Evolutionary conservation across 495 filamentous ascomycete species (phyloP), one percentile per base, ranked within the genome.

Genomic region (Elasticomyces elasticus): DNA sequence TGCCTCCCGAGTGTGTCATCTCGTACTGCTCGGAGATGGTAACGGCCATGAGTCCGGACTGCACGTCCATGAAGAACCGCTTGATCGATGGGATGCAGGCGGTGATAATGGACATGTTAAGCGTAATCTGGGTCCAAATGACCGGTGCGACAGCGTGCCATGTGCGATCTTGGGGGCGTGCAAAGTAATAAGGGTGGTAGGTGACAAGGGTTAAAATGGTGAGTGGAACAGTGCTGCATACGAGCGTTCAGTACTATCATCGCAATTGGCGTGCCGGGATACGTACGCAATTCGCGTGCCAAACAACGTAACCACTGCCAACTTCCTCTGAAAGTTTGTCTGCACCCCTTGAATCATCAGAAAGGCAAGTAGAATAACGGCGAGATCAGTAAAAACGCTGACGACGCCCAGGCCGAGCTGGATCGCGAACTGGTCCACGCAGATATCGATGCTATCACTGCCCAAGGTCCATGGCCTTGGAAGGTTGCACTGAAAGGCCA

Each of bases 1-100:
- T n/a, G n/a, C n/a, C n/a, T n/a, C n/a, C n/a, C n/a, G n/a, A n/a
- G n/a, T n/a, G n/a, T n/a, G n/a, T n/a, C n/a, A n/a, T 7, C 30
- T 33, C 30, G 30, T 33, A 33, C 7, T 7, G 7, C 15, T 33
- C 30, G 7, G 30, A 7, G 30, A 33, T 33, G 15, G 7, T 15
- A 15, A 15, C 30, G 15, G 7, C 41, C 49, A 17, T 40, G 19
- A 51, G 20, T 15, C 49, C 49, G 5, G 31, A 28, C 10, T 28
- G 30, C 49, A 28, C 38, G 33, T 51, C 49, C n/a, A 19, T 51
- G 22, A 51, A 33, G 24, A 31, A 51, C 12, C 49, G 49, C 28
- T 51, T 51, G 49, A 51, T 51, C 3, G 49, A 51, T 23, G 49
- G 49, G 5, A 51, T 17, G 49, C 49, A 51, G 19, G 33, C 49